phyloP scores from a whole-genome alignment of 352 stramenopile species.

The Phytophthora syringae region DNA sequence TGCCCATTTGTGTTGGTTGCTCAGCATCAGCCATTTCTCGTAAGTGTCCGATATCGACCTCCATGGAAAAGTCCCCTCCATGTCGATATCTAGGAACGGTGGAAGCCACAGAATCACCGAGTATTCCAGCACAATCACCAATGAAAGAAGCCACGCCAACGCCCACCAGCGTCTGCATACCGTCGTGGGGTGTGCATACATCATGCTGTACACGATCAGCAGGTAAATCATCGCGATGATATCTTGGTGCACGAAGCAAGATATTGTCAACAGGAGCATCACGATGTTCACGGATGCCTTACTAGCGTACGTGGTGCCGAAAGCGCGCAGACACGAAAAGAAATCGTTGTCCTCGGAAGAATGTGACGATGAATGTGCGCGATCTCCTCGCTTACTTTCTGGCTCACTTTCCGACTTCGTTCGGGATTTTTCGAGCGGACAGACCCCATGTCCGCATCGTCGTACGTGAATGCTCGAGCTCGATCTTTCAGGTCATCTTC shows the following conservation, averaged over 20 bases:
- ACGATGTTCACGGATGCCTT: conserved; percentile 81
- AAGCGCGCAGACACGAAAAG: conserved; percentile 66
- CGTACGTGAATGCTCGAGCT: conserved; percentile 42
- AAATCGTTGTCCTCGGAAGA: conserved; percentile 57
- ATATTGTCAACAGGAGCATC: conserved; percentile 80
- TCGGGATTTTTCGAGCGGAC: conserved; percentile 18
- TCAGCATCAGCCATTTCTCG: conserved; percentile 72
- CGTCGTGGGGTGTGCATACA: conserved; percentile 65
- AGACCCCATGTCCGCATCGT: conserved; percentile 25
- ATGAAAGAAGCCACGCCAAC: conserved; percentile 59
- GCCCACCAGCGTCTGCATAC: conserved; percentile 67
- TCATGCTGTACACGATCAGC: conserved; percentile 82
- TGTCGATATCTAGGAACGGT: conserved; percentile 60
- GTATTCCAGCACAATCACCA: conserved; percentile 80
- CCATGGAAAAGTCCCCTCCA: conserved; percentile 68
- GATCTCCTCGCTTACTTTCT: conserved; percentile 16
- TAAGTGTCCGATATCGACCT: conserved; percentile 56
- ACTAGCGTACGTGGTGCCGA: conserved; percentile 75
- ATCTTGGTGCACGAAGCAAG: conserved; percentile 81
- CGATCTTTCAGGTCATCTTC: conserved; percentile 57
- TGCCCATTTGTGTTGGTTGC: conserved; percentile 80
- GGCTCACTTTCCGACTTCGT: conserved; percentile 2
- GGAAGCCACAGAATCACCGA: conserved; percentile 75
- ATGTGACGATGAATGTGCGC: conserved; percentile 11
- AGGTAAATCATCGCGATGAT: conserved; percentile 81